Evolutionary conservation across 371 early-diverging fungal species (phyloP).

Genomic region (Saksenaea oblongispora): DNA sequence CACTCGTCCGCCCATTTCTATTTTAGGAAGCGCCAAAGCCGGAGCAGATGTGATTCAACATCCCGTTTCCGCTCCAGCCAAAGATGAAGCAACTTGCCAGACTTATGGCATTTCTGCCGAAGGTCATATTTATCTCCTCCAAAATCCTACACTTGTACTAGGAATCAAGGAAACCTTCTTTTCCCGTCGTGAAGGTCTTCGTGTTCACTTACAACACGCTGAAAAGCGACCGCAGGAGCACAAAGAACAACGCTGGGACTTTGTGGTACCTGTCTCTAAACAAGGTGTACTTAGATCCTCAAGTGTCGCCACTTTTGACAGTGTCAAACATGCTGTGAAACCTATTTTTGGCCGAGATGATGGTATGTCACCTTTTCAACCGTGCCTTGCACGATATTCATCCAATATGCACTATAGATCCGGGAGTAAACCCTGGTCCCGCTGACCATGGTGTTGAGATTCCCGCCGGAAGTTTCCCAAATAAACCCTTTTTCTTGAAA

Average conservation of each 20-base stretch:
- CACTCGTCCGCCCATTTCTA: not conserved
- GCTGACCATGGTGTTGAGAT: constrained; percentile 7
- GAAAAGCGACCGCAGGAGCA: constrained; percentile 38
- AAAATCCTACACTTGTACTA: constrained; percentile 45
- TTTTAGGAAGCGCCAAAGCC: constrained; percentile 41
- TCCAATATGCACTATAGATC: not conserved
- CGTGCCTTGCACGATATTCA: not conserved
- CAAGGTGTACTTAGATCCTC: constrained; percentile 4
- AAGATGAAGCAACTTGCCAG: constrained; percentile 31
- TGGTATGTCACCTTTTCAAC: not conserved
- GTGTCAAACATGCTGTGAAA: constrained; percentile 12
- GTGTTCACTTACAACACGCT: constrained; percentile 46
- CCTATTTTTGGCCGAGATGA: constrained; percentile 2
- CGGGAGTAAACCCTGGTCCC: not conserved
- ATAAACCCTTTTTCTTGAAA: constrained; percentile 43
- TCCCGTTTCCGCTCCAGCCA: constrained; percentile 20
- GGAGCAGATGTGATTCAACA: constrained; percentile 56
- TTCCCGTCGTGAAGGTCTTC: constrained; percentile 47
- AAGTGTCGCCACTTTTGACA: constrained; percentile 22
- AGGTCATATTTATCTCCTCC: constrained; percentile 47
- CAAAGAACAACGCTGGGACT: constrained; percentile 53
- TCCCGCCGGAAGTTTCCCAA: constrained; percentile 41
- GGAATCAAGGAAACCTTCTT: constrained; percentile 57
- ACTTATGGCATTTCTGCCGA: constrained; percentile 36
- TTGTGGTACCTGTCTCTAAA: constrained; percentile 38